phyloP scores from a whole-genome alignment of 352 stramenopile species.

The Phytopythium vexans region DNA sequence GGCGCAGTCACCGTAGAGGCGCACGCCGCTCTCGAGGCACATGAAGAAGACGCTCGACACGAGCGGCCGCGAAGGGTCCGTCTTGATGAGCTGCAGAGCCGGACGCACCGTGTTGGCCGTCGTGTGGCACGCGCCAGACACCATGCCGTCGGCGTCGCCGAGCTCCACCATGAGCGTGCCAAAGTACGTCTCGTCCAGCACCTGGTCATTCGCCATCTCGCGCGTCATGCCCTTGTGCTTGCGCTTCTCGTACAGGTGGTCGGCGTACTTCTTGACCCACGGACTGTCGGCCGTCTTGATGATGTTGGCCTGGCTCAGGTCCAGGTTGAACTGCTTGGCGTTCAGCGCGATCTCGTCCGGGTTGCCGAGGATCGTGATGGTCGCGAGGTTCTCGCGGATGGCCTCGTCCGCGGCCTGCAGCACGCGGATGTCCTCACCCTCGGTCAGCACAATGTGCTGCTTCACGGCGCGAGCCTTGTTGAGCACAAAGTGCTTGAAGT shows the following conservation, averaged over 20 bases:
- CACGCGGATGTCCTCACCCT: conserved; percentile 79
- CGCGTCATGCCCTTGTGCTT: conserved; percentile 82
- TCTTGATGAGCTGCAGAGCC: conserved; percentile 88
- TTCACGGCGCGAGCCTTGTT: conserved; percentile 66
- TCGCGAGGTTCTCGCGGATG: conserved; percentile 55
- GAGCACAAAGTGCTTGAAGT: conserved; percentile 86
- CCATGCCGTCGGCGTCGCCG: conserved; percentile 81
- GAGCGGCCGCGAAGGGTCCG: conserved; percentile 48
- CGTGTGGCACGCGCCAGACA: conserved; percentile 80
- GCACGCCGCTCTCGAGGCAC: conserved; percentile 74
- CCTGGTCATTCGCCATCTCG: conserved; percentile 49
- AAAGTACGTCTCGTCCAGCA: conserved; percentile 77
- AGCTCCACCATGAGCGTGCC: conserved; percentile 85
- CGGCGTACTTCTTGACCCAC: conserved; percentile 53
- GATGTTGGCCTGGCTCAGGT: conserved; percentile 59
- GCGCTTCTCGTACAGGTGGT: conserved; percentile 67
- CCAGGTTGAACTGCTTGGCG: conserved; percentile 64
- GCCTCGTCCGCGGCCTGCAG: conserved; percentile 78
- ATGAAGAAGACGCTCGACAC: conserved; percentile 89
- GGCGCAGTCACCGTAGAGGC: conserved; percentile 84
- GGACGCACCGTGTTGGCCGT: conserved; percentile 88
- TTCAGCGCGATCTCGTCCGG: conserved; percentile 61
- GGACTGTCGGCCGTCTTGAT: conserved; percentile 47
- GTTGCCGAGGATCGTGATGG: conserved; percentile 79
- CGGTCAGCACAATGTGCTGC: conserved; percentile 81